phyloP scores from a whole-genome alignment of 75 land plant genomes.

The Pinus taeda region DNA sequence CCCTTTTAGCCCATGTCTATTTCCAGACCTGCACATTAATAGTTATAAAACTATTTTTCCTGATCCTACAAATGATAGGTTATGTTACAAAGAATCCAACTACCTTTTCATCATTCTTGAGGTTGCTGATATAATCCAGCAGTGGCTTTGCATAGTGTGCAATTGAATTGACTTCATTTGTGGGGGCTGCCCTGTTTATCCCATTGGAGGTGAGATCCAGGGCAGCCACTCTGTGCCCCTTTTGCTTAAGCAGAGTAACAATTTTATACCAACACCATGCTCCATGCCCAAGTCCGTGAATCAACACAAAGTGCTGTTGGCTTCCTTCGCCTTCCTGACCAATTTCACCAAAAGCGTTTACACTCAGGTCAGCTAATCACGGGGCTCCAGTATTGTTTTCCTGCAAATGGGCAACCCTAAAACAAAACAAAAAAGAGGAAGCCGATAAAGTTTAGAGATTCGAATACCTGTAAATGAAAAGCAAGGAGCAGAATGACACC shows the following conservation, averaged over 20 bases:
- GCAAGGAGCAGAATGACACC: background rate
- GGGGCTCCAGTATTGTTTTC: background rate
- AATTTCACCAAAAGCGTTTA: background rate
- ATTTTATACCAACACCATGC: constrained; percentile 43
- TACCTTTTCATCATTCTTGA: constrained; percentile 7
- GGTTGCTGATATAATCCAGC: background rate
- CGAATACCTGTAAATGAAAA: background rate
- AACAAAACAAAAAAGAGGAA: background rate
- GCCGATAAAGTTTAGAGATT: background rate
- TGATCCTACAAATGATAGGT: no score
- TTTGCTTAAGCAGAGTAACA: constrained; percentile 19
- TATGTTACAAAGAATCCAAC: no score
- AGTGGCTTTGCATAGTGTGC: background rate
- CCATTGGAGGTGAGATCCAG: constrained; percentile 36
- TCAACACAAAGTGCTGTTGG: constrained; percentile 28
- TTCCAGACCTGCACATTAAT: no score
- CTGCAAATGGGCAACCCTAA: background rate
- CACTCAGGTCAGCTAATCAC: no score
- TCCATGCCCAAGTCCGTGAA: constrained; percentile 39
- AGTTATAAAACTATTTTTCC: no score
- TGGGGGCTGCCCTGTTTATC: constrained; percentile 10
- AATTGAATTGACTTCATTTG: constrained; percentile 6
- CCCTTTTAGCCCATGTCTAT: no score
- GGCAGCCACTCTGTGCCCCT: constrained; percentile 26
- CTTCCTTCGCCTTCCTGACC: background rate